phyloP scores from a whole-genome alignment of 495 filamentous ascomycete genomes.

The Margaritispora aquatica region DNA sequence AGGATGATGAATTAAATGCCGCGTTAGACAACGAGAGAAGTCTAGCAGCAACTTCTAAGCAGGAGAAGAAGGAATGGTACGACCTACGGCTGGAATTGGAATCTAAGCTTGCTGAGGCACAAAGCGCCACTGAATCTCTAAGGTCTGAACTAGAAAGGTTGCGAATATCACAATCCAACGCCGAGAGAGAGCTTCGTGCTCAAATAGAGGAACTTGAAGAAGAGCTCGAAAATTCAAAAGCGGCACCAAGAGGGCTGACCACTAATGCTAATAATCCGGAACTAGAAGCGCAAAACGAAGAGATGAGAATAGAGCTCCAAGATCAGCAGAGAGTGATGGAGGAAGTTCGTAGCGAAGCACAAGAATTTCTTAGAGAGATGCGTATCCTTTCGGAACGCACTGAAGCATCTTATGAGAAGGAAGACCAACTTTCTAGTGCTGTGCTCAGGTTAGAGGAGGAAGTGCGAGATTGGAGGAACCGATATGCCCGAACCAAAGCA shows the following conservation, averaged over 20 bases:
- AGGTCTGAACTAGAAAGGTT: conserved; percentile 71
- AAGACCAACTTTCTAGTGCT: conserved; percentile 66
- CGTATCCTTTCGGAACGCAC: conserved; percentile 73
- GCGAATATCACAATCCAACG: conserved; percentile 56
- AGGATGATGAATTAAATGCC: conserved; percentile 40
- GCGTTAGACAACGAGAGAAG: conserved; percentile 37
- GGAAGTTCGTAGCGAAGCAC: conserved; percentile 80
- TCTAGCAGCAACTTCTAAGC: conserved; percentile 39
- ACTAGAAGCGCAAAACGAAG: conserved; percentile 65
- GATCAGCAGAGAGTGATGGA: conserved; percentile 82
- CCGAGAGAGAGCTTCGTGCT: conserved; percentile 55
- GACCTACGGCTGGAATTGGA: conserved; percentile 70
- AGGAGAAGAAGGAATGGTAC: conserved; percentile 64
- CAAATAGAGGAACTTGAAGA: conserved; percentile 55
- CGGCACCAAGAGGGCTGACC: conserved; percentile 22
- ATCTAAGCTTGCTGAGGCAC: conserved; percentile 67
- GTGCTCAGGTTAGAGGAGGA: conserved; percentile 73
- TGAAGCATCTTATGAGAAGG: conserved; percentile 70
- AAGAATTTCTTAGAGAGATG: conserved; percentile 85
- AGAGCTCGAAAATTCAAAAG: conserved; percentile 33
- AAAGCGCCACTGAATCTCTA: conserved; percentile 68
- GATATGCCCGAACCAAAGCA: conserved; percentile 81
- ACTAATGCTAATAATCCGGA: conserved; percentile 40
- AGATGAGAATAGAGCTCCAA: conserved; percentile 60
- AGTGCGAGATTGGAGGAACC: conserved; percentile 79